Conservation (phyloP, 768 basidiomycete genomes). For the Strobilomyces echinocephalus region DNA sequence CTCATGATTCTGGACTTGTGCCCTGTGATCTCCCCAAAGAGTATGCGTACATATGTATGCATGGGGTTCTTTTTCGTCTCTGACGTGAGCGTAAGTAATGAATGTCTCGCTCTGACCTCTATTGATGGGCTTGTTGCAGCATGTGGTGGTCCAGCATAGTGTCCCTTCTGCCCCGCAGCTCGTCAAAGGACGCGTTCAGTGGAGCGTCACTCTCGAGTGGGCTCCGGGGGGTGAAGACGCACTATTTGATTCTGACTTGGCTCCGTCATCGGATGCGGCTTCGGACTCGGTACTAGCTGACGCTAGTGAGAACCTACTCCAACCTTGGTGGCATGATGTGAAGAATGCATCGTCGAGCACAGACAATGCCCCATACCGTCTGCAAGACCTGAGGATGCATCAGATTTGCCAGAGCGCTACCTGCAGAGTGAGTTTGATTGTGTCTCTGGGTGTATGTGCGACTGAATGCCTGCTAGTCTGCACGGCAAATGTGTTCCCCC, state of each 20-base stretch:
- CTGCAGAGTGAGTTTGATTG: conserved; percentile 35
- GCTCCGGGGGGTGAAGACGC: conserved; percentile 45
- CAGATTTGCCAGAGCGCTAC: conserved; percentile 38
- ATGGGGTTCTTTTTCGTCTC: conserved; percentile 47
- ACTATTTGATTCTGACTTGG: conserved; percentile 10
- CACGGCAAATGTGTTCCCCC: background rate
- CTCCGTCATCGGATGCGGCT: background rate
- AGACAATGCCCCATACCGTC: conserved; percentile 13
- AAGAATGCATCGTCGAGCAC: background rate
- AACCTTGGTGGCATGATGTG: conserved; percentile 25
- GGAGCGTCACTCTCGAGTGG: conserved; percentile 46
- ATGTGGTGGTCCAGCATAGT: conserved; percentile 4
- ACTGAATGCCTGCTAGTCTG: conserved; percentile 16
- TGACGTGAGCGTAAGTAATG: conserved; percentile 33
- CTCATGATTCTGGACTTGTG: conserved; percentile 30
- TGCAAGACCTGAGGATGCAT: conserved; percentile 28
- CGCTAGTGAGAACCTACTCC: conserved; percentile 1
- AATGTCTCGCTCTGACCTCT: background rate
- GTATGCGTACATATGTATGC: conserved; percentile 37
- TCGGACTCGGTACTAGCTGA: background rate
- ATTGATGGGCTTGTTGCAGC: conserved; percentile 13
- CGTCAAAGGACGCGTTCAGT: conserved; percentile 35
- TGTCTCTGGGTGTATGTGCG: background rate
- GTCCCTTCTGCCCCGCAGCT: background rate
- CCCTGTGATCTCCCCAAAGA: conserved; percentile 30